Conservation (phyloP, 495 filamentous ascomycete genomes). For the Aspergillus leporis region DNA sequence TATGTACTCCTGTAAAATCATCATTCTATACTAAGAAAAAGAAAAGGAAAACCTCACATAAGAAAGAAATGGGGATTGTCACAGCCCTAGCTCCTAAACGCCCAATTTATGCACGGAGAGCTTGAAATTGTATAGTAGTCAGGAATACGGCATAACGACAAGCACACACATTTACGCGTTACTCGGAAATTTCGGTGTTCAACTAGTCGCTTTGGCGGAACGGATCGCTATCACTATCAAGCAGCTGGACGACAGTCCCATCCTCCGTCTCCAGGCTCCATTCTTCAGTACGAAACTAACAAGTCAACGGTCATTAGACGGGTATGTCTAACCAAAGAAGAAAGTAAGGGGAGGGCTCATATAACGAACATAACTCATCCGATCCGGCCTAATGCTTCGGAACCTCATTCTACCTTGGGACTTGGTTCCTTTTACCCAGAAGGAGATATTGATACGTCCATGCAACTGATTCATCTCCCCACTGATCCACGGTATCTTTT, state of each 20-base stretch:
- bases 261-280: conserved; percentile 74
- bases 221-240: conserved; percentile 62
- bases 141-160: neutral
- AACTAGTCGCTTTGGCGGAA: conserved; percentile 46
- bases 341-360: neutral
- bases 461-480: conserved; percentile 94
- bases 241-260: conserved; percentile 63
- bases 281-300: conserved; percentile 69
- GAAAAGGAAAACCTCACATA: neutral
- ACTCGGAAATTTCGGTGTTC: neutral
- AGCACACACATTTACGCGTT: neutral
- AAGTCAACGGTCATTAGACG: neutral
- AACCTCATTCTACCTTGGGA: conserved; percentile 75
- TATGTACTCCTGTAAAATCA: too few relatives aligned
- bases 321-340: conserved; percentile 1
- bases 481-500: conserved; percentile 88
- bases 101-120: conserved; percentile 27
- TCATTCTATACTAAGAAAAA: neutral
- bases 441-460: conserved; percentile 84
- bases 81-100: conserved; percentile 24
- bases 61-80: neutral
- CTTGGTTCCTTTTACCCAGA: conserved; percentile 83
- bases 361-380: conserved; percentile 67
- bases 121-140: conserved; percentile 28
- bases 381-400: conserved; percentile 67